Percentiles rank a stretch among this genome's conserved stretches.
Conservation (phyloP, 805 yeast genomes). For the Wickerhamiella lipophila region DNA sequence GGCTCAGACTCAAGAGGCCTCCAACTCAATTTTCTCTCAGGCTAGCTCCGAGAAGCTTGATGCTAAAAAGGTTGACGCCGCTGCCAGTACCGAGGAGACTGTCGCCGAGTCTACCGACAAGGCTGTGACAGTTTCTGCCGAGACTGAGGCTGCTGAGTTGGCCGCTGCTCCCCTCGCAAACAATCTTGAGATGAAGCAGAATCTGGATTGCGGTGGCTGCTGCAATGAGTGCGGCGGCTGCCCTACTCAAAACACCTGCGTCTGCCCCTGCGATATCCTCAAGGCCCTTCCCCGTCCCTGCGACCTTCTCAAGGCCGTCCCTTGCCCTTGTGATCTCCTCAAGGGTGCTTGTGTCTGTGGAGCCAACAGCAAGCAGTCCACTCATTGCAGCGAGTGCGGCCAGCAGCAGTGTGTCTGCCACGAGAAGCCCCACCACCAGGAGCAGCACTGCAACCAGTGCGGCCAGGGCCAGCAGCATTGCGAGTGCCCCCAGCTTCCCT, state of each 20-base stretch:
- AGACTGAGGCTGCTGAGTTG: neutral
- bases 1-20: neutral
- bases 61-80: neutral
- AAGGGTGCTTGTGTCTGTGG: constrained; percentile 6
- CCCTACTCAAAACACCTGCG: neutral
- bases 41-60: neutral
- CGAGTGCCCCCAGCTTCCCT: neutral
- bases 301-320: neutral
- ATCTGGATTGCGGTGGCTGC: constrained; percentile 5
- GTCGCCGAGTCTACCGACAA: neutral
- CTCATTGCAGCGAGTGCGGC: constrained; percentile 4
- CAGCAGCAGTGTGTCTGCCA: neutral
- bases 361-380: neutral
- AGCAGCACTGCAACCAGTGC: neutral
- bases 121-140: neutral
- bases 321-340: constrained; percentile 11
- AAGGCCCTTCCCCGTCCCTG: neutral
- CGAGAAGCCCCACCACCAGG: neutral
- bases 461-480: neutral
- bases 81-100: neutral
- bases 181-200: neutral
- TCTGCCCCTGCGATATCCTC: constrained; percentile 5
- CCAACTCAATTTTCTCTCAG: neutral
- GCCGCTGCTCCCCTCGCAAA: neutral
- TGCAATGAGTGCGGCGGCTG: constrained; percentile 10